Conservation (phyloP, 2,329 filamentous ascomycete species). For the Cladophialophora exuberans region DNA sequence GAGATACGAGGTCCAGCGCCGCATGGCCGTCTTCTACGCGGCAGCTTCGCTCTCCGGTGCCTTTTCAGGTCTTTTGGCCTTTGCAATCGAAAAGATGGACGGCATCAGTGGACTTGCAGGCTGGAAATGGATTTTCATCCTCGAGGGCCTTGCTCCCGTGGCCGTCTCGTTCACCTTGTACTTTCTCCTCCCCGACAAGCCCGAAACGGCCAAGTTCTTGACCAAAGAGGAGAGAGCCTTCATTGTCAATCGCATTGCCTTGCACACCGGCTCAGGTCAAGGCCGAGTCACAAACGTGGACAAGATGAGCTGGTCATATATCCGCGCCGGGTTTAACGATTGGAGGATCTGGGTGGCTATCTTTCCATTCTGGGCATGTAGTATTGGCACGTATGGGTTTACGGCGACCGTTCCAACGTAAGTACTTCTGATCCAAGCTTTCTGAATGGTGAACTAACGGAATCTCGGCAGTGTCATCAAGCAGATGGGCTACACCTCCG, state of each 20-base stretch:
- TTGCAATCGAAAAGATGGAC: conserved; percentile 51
- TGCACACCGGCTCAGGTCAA: conserved; percentile 64
- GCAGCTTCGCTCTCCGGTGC: conserved; percentile 43
- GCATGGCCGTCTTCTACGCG: conserved; percentile 38
- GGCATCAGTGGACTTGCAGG: conserved; percentile 46
- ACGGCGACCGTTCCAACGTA: conserved; percentile 37
- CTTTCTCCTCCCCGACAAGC: conserved; percentile 72
- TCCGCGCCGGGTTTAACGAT: conserved; percentile 65
- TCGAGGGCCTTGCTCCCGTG: conserved; percentile 56
- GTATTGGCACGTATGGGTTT: conserved; percentile 31
- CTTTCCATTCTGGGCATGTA: conserved; percentile 32
- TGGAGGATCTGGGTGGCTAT: conserved; percentile 64
- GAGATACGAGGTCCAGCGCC: conserved; percentile 36
- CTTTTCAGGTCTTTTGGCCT: conserved; percentile 55
- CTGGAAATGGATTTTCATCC: conserved; percentile 62
- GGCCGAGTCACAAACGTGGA: conserved; percentile 61
- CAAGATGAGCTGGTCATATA: conserved; percentile 68
- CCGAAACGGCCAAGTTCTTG: conserved; percentile 74
- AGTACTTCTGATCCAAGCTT: too few relatives aligned
- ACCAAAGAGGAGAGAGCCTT: conserved; percentile 66
- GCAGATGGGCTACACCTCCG: conserved; percentile 44
- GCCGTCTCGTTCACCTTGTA: conserved; percentile 55
- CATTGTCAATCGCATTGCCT: conserved; percentile 65
- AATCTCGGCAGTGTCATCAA: too few relatives aligned
- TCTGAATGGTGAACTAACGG: too few relatives aligned